These are phyloP conservation scores for Penicillium turbatum DNA, from an alignment of 495 filamentous ascomycete species.

Conservation along the genomic window DNA sequence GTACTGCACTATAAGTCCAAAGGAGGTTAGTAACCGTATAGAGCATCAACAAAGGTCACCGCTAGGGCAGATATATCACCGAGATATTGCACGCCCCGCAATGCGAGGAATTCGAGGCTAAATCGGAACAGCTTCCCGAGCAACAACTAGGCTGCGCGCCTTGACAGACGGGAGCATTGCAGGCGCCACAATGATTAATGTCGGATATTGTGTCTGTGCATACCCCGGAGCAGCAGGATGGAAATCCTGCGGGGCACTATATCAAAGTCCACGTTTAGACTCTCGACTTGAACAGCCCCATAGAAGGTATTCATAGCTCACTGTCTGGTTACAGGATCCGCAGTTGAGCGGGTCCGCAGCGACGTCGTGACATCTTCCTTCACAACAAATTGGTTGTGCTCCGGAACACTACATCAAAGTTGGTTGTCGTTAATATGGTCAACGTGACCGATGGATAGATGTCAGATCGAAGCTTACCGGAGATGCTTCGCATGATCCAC, in stretches of 20 bases:
- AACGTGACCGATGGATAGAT: no score
- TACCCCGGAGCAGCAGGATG: neutral
- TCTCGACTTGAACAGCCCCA: neutral
- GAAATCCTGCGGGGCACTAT: neutral
- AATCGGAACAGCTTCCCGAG: neutral
- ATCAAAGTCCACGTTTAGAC: neutral
- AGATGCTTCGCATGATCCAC: slow-evolving; percentile 8
- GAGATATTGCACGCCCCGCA: neutral
- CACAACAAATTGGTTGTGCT: slow-evolving; percentile 1
- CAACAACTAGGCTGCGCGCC: neutral
- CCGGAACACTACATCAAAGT: slow-evolving; percentile 7
- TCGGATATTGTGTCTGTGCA: neutral
- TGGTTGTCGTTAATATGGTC: no score
- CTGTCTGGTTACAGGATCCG: slow-evolving; percentile 2
- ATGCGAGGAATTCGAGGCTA: neutral
- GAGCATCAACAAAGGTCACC: no score
- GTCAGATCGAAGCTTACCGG: neutral
- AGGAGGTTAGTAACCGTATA: neutral
- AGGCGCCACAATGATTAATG: neutral
- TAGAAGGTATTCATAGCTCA: neutral
- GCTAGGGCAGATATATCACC: no score
- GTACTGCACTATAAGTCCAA: neutral
- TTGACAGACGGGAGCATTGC: neutral
- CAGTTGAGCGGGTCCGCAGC: neutral
- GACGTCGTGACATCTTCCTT: slow-evolving; percentile 3